Base-by-base conservation (phyloP, 2,329 filamentous ascomycete species). In the Exophiala spinifera region DNA sequence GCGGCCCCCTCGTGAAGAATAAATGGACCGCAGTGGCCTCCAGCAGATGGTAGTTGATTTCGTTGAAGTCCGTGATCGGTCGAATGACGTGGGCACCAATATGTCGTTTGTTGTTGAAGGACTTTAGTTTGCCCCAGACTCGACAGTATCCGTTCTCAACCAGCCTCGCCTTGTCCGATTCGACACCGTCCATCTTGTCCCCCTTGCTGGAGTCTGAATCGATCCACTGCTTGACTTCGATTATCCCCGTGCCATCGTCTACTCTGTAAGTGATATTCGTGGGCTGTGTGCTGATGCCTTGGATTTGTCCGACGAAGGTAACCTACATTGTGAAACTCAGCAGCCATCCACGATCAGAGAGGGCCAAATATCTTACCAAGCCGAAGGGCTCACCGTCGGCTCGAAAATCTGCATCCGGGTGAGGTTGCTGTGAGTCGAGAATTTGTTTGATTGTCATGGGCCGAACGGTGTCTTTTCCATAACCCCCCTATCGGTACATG, bases 361-460 rank as follows among this genome's bases (percentile, higher is more conserved):
- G 4, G 28, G 23, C 5, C 25, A 4, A 5, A 10, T 33, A 10
- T 51, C 63, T 37, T 70, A 79, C 77, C 64, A 83, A 79, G 39
- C 85, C 86, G 57, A 91, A 77, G 61, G 87, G 81, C 44, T 79
- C 74, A 61, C 84, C 86, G 74, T 97, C 94, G 66, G 97, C 88
- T 61, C 85, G 84, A 79, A 95, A 94, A 33, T 90, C 86, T 52
- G 85, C 84, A 56, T 86, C 83, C 1, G 85, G 83, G 69, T 88
- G 86, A 36, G 85, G 82, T 72, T 90, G 86, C 60, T 87, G 80
- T 61, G 90, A 89, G 60, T 95, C 89, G 67, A 91, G 77, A 54
- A 96, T 82, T 74, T 99, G 94, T 73, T 96, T 96, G 74, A 97
- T 89, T 10, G 94, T 99, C 44, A 96, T 88, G 1, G 94, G 91